Percentiles rank a stretch among this genome's conserved stretches.
Conservation (phyloP, 805 yeast genomes). For the Metschnikowia henanensis region DNA sequence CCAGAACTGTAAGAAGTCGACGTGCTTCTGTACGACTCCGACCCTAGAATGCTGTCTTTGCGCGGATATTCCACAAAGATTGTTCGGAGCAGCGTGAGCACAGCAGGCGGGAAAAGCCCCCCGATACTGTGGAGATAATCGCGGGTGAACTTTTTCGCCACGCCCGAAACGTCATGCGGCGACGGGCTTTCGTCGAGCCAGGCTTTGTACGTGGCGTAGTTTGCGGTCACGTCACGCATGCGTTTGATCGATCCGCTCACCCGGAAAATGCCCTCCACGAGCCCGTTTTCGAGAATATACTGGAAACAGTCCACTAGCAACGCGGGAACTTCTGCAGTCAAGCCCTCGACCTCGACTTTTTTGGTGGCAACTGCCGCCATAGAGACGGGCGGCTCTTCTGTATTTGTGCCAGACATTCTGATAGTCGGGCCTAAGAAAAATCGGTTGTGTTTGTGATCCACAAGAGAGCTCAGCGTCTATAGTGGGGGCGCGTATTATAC, state of each 20-base stretch:
- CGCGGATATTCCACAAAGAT: slow-evolving; percentile 7
- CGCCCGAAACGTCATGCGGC: slow-evolving; percentile 30
- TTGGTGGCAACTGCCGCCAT: slow-evolving; percentile 1
- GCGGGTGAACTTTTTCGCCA: slow-evolving; percentile 24
- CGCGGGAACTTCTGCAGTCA: slow-evolving; percentile 6
- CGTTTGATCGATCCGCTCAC: slow-evolving; percentile 32
- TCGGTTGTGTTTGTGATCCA: too few relatives aligned
- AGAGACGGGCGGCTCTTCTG: slow-evolving; percentile 1
- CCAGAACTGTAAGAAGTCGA: slow-evolving; percentile 12
- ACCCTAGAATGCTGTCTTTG: slow-evolving; percentile 6
- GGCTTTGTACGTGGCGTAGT: slow-evolving; percentile 16
- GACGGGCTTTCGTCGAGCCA: slow-evolving; percentile 22
- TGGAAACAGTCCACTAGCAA: slow-evolving; percentile 23
- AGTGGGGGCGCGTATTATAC: too few relatives aligned
- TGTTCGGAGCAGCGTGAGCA: slow-evolving; percentile 9
- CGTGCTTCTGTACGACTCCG: slow-evolving; percentile 12
- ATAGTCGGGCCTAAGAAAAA: too few relatives aligned
- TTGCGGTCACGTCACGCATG: slow-evolving; percentile 20
- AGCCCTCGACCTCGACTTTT: slow-evolving; percentile 4
- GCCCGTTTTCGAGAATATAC: slow-evolving; percentile 19
- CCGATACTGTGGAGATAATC: slow-evolving; percentile 16
- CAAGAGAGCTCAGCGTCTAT: too few relatives aligned
- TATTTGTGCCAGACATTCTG: background rate
- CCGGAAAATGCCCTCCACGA: slow-evolving; percentile 31
- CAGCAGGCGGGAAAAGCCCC: slow-evolving; percentile 12